Conservation (phyloP, 345 rosid species). For the Euphorbia pulcherrima region DNA sequence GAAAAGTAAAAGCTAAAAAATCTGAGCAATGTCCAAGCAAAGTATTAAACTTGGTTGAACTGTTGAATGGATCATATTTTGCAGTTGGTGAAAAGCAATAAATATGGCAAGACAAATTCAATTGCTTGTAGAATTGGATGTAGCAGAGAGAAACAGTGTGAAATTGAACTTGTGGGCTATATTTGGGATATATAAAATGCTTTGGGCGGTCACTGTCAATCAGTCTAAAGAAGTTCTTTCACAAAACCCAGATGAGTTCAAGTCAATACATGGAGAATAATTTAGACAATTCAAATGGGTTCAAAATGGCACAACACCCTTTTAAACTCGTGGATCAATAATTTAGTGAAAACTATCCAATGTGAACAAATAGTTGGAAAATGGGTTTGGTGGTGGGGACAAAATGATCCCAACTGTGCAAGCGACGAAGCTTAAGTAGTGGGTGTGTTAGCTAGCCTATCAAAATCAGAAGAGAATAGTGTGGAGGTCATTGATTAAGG, state of each 20-base stretch:
- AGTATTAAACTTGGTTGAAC: background rate
- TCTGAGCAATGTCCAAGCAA: background rate
- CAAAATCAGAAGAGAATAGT: background rate
- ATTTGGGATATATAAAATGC: background rate
- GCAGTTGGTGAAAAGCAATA: background rate
- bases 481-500: background rate
- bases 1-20: background rate
- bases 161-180: background rate
- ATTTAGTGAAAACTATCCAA: background rate
- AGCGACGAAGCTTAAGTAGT: background rate
- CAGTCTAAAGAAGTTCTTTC: background rate
- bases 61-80: background rate
- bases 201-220: constrained; percentile 3
- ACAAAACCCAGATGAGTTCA: background rate
- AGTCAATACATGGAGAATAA: background rate
- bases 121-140: background rate
- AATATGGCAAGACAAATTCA: background rate
- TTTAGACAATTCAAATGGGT: background rate
- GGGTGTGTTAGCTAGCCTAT: background rate
- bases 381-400: background rate
- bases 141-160: background rate
- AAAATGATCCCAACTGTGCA: constrained; percentile 1
- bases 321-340: background rate
- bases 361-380: background rate
- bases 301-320: background rate